Evolutionary conservation across 257 asterid species (phyloP).

Genomic region (Plantago major): DNA sequence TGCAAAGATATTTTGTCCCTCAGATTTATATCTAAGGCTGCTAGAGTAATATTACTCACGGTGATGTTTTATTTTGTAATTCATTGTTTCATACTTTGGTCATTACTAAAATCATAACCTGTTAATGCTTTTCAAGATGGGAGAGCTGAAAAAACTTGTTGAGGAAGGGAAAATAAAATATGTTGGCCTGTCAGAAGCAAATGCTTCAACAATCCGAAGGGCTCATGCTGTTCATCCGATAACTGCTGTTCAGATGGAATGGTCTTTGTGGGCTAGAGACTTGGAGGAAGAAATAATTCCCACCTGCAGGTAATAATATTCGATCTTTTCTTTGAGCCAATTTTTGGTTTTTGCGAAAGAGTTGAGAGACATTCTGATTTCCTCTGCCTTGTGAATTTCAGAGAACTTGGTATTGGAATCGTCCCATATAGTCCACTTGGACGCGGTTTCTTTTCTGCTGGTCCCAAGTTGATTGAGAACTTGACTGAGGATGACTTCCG

Average conservation of each 20-base stretch:
- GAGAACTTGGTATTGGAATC: conserved; percentile 59
- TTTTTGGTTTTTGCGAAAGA: not conserved
- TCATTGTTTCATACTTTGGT: too few relatives aligned
- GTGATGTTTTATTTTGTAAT: too few relatives aligned
- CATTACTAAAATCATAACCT: too few relatives aligned
- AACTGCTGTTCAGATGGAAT: conserved; percentile 49
- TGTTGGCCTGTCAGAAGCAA: conserved; percentile 56
- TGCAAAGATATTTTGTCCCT: too few relatives aligned
- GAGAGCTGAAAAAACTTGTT: conserved; percentile 48
- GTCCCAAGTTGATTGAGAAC: conserved; percentile 34
- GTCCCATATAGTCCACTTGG: conserved; percentile 56
- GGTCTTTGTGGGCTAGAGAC: conserved; percentile 61
- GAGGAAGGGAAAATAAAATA: conserved; percentile 59
- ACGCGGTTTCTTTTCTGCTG: conserved; percentile 44
- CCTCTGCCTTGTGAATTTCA: conserved; percentile 2
- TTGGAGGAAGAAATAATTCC: conserved; percentile 47
- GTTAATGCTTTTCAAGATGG: conserved; percentile 27
- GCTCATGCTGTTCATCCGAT: conserved; percentile 60
- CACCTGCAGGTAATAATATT: conserved; percentile 40
- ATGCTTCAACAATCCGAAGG: conserved; percentile 50
- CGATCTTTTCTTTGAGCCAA: too few relatives aligned
- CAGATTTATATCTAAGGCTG: too few relatives aligned
- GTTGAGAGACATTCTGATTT: not conserved
- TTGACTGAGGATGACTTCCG: conserved; percentile 32
- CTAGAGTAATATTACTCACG: too few relatives aligned